A percentile compares a stretch with the other conserved stretches of the same genome.
phyloP scores from a whole-genome alignment of 352 stramenopile genomes.

The Saprolegnia diclina region DNA sequence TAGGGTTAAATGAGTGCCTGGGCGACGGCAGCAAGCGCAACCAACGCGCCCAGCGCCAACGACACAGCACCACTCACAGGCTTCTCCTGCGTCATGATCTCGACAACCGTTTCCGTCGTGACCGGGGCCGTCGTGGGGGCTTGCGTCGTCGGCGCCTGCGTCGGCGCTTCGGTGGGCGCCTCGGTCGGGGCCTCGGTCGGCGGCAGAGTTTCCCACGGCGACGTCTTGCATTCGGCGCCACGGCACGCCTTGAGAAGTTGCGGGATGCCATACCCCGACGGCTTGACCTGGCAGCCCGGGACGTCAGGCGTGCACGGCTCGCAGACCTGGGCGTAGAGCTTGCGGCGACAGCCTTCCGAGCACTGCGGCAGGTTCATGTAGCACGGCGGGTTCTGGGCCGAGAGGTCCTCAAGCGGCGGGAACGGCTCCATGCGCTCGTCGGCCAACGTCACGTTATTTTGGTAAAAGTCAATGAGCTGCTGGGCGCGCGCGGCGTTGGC shows the following conservation, averaged over 20 bases:
- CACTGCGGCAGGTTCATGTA: conserved; percentile 41
- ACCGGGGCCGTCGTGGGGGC: neutral
- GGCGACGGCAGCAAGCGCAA: neutral
- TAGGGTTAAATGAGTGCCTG: neutral
- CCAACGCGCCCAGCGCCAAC: neutral
- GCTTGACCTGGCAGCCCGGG: conserved; percentile 17
- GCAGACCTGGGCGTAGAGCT: conserved; percentile 68
- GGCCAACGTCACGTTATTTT: conserved; percentile 28
- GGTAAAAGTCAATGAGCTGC: conserved; percentile 54
- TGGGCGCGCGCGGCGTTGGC: conserved; percentile 47
- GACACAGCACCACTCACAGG: neutral
- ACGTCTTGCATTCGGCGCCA: neutral
- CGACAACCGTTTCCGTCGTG: neutral
- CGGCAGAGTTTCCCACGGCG: conserved; percentile 1
- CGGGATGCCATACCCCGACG: neutral
- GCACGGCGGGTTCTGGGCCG: conserved; percentile 49
- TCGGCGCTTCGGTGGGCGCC: neutral
- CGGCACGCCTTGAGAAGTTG: conserved; percentile 1
- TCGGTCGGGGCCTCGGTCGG: conserved; percentile 18
- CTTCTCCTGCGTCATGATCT: neutral
- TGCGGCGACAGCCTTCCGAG: conserved; percentile 44
- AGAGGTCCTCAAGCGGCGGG: conserved; percentile 40
- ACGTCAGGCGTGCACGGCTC: conserved; percentile 35
- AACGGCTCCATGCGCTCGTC: conserved; percentile 41
- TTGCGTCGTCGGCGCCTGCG: neutral